Conservation (phyloP, 371 early-diverging fungal species). For the Mucor plumbeus region DNA sequence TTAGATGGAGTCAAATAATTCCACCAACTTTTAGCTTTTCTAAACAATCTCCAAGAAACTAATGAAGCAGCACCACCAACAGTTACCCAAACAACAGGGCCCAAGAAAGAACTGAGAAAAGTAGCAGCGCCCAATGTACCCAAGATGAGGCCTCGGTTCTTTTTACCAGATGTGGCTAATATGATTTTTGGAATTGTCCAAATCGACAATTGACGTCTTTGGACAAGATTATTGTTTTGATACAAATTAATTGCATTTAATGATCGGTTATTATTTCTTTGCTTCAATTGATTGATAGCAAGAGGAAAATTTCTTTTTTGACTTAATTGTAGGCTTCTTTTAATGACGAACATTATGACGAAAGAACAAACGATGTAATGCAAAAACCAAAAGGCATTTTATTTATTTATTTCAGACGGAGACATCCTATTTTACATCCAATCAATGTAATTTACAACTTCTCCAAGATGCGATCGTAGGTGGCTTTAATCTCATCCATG, state of each 20-base stretch:
- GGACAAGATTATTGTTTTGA: neutral
- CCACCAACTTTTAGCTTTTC: conserved; percentile 39
- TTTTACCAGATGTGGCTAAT: conserved; percentile 31
- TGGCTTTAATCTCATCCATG: conserved; percentile 43
- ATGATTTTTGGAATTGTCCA: conserved; percentile 39
- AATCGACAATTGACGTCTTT: conserved; percentile 29
- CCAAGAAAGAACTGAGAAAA: conserved; percentile 34
- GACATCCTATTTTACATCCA: conserved; percentile 1
- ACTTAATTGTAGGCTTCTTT: neutral
- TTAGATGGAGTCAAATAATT: conserved; percentile 21
- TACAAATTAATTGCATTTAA: neutral
- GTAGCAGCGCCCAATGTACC: conserved; percentile 32
- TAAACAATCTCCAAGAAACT: conserved; percentile 41
- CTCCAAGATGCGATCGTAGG: conserved; percentile 30
- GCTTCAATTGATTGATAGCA: conserved; percentile 3
- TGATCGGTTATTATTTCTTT: neutral
- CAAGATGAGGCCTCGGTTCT: conserved; percentile 27
- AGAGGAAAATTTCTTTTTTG: neutral
- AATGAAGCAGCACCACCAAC: conserved; percentile 40
- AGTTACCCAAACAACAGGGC: conserved; percentile 41
- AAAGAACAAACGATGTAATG: conserved; percentile 2
- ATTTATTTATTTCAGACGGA: conserved; percentile 4
- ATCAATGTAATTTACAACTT: conserved; percentile 22
- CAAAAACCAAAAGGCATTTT: neutral
- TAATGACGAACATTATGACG: conserved; percentile 12